These are phyloP conservation scores for Dissophora globulifera DNA, from an alignment of 192 early-diverging fungal genomes.

Conservation along the genomic window DNA sequence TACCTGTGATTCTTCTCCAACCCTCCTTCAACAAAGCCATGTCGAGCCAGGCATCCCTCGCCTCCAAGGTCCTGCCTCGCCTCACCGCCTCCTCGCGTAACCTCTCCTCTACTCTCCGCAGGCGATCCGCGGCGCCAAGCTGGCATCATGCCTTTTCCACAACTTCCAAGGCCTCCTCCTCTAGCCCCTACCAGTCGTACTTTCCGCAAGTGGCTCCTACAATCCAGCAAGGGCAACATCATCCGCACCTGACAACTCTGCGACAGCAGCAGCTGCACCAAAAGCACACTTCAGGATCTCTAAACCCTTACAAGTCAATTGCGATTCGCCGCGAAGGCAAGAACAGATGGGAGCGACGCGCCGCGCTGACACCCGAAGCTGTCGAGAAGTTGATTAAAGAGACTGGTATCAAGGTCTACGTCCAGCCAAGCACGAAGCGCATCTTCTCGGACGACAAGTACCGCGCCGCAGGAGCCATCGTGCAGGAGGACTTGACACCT, in stretches of 20 bases:
- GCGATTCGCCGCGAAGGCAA: constrained; percentile 96
- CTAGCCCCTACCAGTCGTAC: constrained; percentile 50
- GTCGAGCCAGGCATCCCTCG: constrained; percentile 41
- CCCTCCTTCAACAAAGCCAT: too few species aligned
- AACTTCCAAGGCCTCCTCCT: too few species aligned
- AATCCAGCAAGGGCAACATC: constrained; percentile 15
- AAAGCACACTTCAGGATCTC: constrained; percentile 38
- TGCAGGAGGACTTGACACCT: constrained; percentile 86
- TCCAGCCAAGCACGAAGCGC: constrained; percentile 94
- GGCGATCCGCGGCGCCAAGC: constrained; percentile 7
- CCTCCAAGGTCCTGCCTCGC: constrained; percentile 44
- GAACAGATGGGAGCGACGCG: constrained; percentile 96
- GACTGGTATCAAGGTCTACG: constrained; percentile 82
- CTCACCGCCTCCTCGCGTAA: constrained; percentile 17
- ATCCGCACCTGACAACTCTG: not conserved
- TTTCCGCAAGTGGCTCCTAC: constrained; percentile 31
- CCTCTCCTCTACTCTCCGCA: constrained; percentile 4
- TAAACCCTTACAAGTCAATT: constrained; percentile 60
- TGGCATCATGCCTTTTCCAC: constrained; percentile 28
- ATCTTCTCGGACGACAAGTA: constrained; percentile 91
- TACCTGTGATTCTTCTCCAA: too few species aligned
- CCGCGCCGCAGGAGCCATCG: constrained; percentile 80
- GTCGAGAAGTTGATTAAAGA: constrained; percentile 87
- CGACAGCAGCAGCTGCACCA: constrained; percentile 43
- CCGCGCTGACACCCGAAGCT: constrained; percentile 88